A percentile compares a stretch with the other conserved stretches of the same genome.
Conservation (phyloP, 83 land plant genomes). For the Picea mariana region DNA sequence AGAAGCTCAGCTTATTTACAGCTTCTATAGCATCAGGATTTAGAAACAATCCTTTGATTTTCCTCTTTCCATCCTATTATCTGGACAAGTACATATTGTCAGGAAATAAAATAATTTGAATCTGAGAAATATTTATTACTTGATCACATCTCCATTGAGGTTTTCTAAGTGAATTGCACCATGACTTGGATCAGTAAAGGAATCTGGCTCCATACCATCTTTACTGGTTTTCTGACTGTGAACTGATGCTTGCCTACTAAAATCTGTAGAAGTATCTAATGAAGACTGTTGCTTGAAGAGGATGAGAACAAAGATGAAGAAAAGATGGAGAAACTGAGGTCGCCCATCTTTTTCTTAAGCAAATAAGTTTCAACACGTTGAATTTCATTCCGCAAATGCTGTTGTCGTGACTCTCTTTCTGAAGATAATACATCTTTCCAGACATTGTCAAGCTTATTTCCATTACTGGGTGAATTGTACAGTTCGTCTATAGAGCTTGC, state of each 20-base stretch:
- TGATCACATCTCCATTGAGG: neutral
- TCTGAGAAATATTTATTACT: neutral
- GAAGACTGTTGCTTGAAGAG: conserved; percentile 7
- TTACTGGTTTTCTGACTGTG: neutral
- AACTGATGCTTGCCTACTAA: neutral
- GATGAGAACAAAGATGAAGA: conserved; percentile 1
- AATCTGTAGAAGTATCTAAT: neutral
- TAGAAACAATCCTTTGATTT: conserved; percentile 49
- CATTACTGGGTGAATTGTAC: conserved; percentile 33
- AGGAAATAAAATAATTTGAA: neutral
- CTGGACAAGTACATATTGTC: conserved; percentile 34
- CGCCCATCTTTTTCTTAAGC: neutral
- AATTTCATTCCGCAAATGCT: conserved; percentile 51
- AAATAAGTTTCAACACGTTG: conserved; percentile 29
- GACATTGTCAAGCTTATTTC: conserved; percentile 27
- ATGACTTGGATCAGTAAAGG: neutral
- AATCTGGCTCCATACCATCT: neutral
- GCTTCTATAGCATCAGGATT: conserved; percentile 55
- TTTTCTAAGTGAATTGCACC: neutral
- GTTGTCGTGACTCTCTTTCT: conserved; percentile 47
- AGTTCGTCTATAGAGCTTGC: conserved; percentile 77
- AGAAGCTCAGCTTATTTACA: conserved; percentile 34
- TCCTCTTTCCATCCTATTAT: conserved; percentile 77
- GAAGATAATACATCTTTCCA: conserved; percentile 69
- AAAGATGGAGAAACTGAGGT: neutral